A percentile compares a stretch with the other conserved stretches of the same genome.
These are phyloP conservation scores for Citeromyces matritensis DNA, from an alignment of 805 yeast genomes.

Conservation along the genomic window DNA sequence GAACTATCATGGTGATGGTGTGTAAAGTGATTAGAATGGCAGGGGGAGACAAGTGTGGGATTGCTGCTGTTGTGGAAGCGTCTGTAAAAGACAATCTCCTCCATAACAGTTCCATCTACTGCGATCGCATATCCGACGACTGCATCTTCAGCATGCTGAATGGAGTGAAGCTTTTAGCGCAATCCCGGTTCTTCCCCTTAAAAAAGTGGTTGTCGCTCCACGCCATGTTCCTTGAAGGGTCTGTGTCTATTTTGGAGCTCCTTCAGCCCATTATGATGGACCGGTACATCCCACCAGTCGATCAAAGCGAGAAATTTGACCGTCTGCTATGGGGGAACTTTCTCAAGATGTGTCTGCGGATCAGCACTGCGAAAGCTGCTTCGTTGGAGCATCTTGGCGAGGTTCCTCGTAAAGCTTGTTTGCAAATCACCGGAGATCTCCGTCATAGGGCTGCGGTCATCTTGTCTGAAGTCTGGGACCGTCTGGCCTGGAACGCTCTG, in stretches of 20 bases:
- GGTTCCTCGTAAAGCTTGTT: slow-evolving; percentile 60
- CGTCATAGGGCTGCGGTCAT: slow-evolving; percentile 43
- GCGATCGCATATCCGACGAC: neutral
- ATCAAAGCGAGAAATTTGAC: slow-evolving; percentile 36
- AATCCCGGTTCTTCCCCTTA: slow-evolving; percentile 46
- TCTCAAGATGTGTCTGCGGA: slow-evolving; percentile 36
- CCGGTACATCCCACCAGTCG: slow-evolving; percentile 35
- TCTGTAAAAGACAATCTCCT: neutral
- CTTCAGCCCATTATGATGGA: slow-evolving; percentile 31
- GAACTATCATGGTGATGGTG: slow-evolving; percentile 42
- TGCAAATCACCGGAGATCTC: slow-evolving; percentile 44
- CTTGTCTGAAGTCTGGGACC: slow-evolving; percentile 55
- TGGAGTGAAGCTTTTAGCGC: slow-evolving; percentile 33
- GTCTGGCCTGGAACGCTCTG: slow-evolving; percentile 47
- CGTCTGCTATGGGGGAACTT: slow-evolving; percentile 55
- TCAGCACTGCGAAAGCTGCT: slow-evolving; percentile 55
- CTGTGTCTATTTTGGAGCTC: slow-evolving; percentile 37
- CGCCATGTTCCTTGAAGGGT: slow-evolving; percentile 39
- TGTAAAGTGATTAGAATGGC: slow-evolving; percentile 18
- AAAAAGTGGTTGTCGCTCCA: slow-evolving; percentile 63
- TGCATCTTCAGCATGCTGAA: slow-evolving; percentile 16
- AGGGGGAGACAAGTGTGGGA: neutral
- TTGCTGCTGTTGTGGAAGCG: neutral
- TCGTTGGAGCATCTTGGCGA: slow-evolving; percentile 56
- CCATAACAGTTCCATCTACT: neutral